Evolutionary conservation across 106 monocot species (phyloP), one percentile per base, ranked within the genome.

Genomic region (Gastrodia elata): DNA sequence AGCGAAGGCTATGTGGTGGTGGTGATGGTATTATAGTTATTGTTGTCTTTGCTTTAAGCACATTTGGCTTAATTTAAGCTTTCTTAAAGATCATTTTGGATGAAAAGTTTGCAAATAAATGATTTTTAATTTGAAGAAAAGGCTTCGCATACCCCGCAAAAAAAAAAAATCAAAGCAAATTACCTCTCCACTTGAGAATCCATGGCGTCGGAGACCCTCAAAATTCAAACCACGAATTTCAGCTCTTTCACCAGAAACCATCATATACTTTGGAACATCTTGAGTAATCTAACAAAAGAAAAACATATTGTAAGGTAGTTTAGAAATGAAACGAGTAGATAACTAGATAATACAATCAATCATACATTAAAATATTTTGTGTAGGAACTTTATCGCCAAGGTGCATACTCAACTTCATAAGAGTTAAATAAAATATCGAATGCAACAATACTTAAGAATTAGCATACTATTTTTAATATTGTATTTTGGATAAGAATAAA

Each of bases 211-310:
- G 33, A 78, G 65, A 64, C 97, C 93, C 74, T 93, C 93, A 30
- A 88, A 76, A 78, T 97, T 97, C 71, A 97, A 81, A 28, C 93
- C 93, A 72, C 93, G 84, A 46, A 97, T 80, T 80, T 97, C 86
- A 72, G 97, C 90, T 91, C 90, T 84, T 64, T 88, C 83, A 37
- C 93, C 93, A 44, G 93, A 93, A 76, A 91, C 97, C 88, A 90
- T 90, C 83, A 88, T 88, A 75, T 88, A 97, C 61, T 77, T 93
- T 70, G 97, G 97, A 39, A 93, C 90, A 82, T 97, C 97, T 82
- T 97, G 97, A 56, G 90, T 34, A 77, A 97, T 80, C 93, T 97
- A 46, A 22, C 39, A 39, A 40, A 69, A 11, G 20, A 22, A 11
- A 61, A 15, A 3, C 61, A 61, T 30, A 3, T 61, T 61, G 30